Evolutionary conservation across 1,284 basidiomycete genomes (phyloP), one percentile per base, ranked within the genome.

Genomic region (Trichosporon sp.): DNA sequence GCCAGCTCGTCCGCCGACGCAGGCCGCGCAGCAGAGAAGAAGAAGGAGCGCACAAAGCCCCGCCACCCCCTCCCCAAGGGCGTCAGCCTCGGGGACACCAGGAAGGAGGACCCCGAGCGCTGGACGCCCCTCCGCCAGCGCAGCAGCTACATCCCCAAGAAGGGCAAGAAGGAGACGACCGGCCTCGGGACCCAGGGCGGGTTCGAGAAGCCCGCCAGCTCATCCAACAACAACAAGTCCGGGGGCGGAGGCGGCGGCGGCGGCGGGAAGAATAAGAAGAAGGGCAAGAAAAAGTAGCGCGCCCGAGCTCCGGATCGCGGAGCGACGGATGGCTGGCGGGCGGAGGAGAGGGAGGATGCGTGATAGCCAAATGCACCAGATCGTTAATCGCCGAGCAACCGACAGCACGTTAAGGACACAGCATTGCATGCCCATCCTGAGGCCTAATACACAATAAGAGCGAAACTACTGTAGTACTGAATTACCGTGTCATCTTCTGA

Each of bases 61-160:
- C 77, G 76, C 47, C 80, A 83, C 66, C 74, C 71, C 72, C 71
- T 83, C 56, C 82, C 82, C 9, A 82, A 82, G 73, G 81, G 79
- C 27, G 81, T 79, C 2, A 72, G 73, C 7, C 65, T 62, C 25
- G 78, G 76, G 9, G 77, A 80, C 66, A 64, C 76, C 13, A 75
- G 77, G 65, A 80, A 72, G 12, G 74, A 81, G 69, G 82, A 83
- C 71, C 80, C 81, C n/a, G 82, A 83, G 56, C 73, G 82, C 42
- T 83, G 82, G 82, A 69, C 81, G 35, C 82, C 81, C 1, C 71
- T 82, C 56, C 73, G 75, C 44, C 81, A 81, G 71, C 70, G 82
- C 60, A 70, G 75, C 12, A 77, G 77, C 1, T 81, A 76, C 62
- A 71, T 76, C 51, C 74, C 67, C 44, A 78, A 78, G 70, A 88